Conservation (phyloP, 176 grass and related monocot genomes). For the Bolboschoenus planiculmis region DNA sequence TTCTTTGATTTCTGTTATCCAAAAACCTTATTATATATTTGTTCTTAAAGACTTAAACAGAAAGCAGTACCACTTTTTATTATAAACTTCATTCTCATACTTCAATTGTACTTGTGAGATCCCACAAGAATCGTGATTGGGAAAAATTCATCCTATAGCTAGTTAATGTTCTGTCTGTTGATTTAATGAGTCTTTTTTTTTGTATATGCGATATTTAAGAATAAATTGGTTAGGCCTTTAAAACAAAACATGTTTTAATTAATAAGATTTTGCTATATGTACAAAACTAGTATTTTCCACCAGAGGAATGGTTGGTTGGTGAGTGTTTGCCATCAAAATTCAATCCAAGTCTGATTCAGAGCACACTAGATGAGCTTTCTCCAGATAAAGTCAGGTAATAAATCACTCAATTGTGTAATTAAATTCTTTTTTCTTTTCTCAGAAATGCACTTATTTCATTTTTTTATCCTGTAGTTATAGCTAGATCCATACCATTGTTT, state of each 20-base stretch:
- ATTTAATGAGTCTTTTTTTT: background rate
- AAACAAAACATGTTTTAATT: background rate
- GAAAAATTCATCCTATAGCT: background rate
- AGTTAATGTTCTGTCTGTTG: background rate
- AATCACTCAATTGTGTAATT: background rate
- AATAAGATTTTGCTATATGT: background rate
- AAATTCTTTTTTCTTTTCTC: background rate
- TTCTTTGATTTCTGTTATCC: background rate
- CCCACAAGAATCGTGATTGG: background rate
- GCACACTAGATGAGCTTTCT: slow-evolving; percentile 61
- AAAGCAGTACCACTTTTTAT: background rate
- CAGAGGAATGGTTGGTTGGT: slow-evolving; percentile 85
- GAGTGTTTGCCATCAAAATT: slow-evolving; percentile 57
- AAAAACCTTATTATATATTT: background rate
- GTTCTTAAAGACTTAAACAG: background rate
- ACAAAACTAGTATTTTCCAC: slow-evolving; percentile 61
- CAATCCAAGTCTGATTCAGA: slow-evolving; percentile 56
- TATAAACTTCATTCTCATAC: background rate
- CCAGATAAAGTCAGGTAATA: slow-evolving; percentile 70
- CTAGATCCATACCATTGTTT: slow-evolving; percentile 6
- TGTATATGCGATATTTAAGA: background rate
- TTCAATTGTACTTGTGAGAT: background rate
- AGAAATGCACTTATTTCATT: background rate
- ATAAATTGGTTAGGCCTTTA: background rate
- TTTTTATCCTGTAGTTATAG: background rate